These are phyloP conservation scores for Dendrocalamus sinicus DNA, from an alignment of 176 grass and related monocot species.

Conservation along the genomic window DNA sequence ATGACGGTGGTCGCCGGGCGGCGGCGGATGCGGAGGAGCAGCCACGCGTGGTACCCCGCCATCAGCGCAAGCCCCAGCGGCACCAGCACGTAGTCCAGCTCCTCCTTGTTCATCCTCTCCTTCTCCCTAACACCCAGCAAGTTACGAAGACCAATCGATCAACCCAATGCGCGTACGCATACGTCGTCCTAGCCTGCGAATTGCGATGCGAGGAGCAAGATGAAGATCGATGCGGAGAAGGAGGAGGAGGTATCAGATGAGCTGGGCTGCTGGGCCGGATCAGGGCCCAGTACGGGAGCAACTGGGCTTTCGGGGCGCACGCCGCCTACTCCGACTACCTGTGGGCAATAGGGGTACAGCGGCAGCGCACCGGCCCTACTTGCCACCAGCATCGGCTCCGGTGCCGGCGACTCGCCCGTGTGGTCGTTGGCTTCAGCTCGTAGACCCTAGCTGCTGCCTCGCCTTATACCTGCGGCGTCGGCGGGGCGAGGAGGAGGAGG, in stretches of 20 bases:
- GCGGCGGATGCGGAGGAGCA: slow-evolving; percentile 55
- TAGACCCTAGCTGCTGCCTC: neutral
- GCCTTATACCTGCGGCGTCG: neutral
- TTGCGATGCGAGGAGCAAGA: neutral
- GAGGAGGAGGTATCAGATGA: too few relatives aligned
- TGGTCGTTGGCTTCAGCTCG: neutral
- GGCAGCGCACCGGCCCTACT: neutral
- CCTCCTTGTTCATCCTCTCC: slow-evolving; percentile 42
- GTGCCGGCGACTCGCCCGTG: neutral
- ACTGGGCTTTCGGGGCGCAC: neutral
- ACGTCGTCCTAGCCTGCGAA: too few relatives aligned
- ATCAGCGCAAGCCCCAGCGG: slow-evolving; percentile 44
- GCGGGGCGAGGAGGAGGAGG: neutral
- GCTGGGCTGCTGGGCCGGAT: too few relatives aligned
- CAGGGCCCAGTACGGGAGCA: neutral
- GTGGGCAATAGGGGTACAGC: neutral
- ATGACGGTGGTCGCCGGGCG: slow-evolving; percentile 71
- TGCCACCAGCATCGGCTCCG: neutral
- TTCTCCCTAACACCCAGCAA: neutral
- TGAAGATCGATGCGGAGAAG: neutral
- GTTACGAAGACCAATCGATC: too few relatives aligned
- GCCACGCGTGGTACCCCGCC: slow-evolving; percentile 70
- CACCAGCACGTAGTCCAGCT: slow-evolving; percentile 53
- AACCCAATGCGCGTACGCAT: too few relatives aligned
- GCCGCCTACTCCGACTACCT: too few relatives aligned